These are phyloP conservation scores for Fagus sylvatica DNA, from an alignment of 306 rosid genomes.

Conservation along the genomic window DNA sequence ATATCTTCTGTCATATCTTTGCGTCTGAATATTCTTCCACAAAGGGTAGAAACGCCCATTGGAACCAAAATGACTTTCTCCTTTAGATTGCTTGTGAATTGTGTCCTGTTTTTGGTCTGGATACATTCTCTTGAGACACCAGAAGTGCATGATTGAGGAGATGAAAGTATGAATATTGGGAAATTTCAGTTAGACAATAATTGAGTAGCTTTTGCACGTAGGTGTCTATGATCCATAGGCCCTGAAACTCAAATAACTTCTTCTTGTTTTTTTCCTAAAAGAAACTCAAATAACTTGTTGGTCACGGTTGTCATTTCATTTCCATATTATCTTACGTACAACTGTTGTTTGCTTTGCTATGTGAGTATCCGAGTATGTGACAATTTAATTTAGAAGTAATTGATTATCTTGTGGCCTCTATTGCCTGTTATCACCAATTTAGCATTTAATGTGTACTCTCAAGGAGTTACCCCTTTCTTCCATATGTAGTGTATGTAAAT, in stretches of 20 bases:
- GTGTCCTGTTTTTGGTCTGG: constrained; percentile 33
- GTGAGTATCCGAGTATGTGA: too few species aligned
- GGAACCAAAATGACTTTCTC: background rate
- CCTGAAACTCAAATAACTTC: background rate
- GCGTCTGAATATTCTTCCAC: background rate
- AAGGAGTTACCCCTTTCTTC: too few species aligned
- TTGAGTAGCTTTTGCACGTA: background rate
- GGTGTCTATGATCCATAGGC: background rate
- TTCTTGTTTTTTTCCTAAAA: too few species aligned
- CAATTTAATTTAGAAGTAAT: too few species aligned
- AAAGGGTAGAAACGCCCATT: background rate
- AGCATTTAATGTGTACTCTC: too few species aligned
- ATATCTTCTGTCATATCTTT: background rate
- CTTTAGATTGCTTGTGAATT: constrained; percentile 15
- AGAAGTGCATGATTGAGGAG: constrained; percentile 17
- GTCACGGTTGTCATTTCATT: background rate
- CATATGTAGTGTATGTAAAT: too few species aligned
- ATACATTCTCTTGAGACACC: constrained; percentile 27
- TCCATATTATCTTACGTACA: background rate
- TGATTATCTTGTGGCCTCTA: too few species aligned
- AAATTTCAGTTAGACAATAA: constrained; percentile 6
- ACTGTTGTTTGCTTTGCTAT: background rate
- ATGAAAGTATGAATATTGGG: background rate
- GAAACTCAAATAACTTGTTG: background rate
- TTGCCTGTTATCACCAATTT: too few species aligned